These are phyloP conservation scores for Carex kokanica DNA, from an alignment of 176 grass and related monocot genomes.

Conservation along the genomic window DNA sequence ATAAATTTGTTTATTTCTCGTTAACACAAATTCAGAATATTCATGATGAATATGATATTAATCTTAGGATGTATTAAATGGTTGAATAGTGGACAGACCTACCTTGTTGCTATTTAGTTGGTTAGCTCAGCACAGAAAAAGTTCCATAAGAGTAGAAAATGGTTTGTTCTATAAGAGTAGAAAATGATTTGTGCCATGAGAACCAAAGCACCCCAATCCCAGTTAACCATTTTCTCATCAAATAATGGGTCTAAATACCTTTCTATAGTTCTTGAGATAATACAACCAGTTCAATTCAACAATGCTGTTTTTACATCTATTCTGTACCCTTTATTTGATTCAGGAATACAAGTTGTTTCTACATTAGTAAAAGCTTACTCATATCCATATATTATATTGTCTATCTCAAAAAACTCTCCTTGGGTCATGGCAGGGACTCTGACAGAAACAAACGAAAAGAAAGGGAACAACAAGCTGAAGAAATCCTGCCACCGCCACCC, in stretches of 20 bases:
- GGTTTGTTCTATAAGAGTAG: neutral
- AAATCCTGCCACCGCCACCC: conserved; percentile 32
- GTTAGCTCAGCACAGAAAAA: neutral
- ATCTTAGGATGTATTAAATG: conserved; percentile 3
- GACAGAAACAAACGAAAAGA: conserved; percentile 20
- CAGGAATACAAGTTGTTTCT: neutral
- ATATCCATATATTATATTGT: neutral
- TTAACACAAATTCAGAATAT: neutral
- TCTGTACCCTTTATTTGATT: neutral
- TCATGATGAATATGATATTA: neutral
- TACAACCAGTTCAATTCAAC: too few relatives aligned
- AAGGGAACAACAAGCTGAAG: conserved; percentile 10
- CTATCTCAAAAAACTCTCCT: neutral
- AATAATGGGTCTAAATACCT: neutral
- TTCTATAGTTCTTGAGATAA: neutral
- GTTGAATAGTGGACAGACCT: neutral
- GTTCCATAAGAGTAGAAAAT: neutral
- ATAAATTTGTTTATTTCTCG: neutral
- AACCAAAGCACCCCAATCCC: neutral
- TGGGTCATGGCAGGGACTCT: neutral
- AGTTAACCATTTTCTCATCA: neutral
- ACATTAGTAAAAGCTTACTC: neutral
- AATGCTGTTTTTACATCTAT: neutral
- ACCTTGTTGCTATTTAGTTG: neutral
- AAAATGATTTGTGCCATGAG: neutral